Base-by-base conservation (phyloP, 2,329 filamentous ascomycete genomes). In the Claviceps pazoutovae region DNA sequence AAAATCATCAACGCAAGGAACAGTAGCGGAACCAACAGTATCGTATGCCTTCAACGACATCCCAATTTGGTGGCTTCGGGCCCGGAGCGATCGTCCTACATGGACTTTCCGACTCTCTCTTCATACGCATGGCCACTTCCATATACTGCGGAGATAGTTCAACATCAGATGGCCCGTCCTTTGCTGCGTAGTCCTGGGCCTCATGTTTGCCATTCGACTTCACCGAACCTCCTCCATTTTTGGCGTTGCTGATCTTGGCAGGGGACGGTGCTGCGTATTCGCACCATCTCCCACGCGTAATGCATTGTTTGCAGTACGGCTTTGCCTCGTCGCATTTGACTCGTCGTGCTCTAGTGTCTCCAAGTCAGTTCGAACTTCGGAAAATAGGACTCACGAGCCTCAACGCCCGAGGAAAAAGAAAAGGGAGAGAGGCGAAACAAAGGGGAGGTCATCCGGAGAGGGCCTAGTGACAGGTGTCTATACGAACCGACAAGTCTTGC, bases 401-500 rank as follows among this genome's bases (percentile, higher is more conserved):
- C 30, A 37, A n/a, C 16, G 14, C 16, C 8, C n/a, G 30, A 13
- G 13, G 17, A 38, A 47, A 37, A 23, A 5, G 5, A 11, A 21
- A 5, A 4, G 34, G 7, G 3, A 13, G 5, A 23, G 2, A 14
- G 14, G 17, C 19, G 14, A 21, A 36, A n/a, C 0, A 21, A 17
- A 19, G 17, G 13, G 3, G 4, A 5, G 11, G 16, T 19, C 11
- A 37, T 5, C 36, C 8, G 26, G 13, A 38, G 11, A 11, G 4
- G 17, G 26, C 26, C 26, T 30, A 39, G 19, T 23, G 42, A 45
- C 42, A 41, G 36, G n/a, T 51, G 38, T 44, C 38, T 19, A 34
- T 9, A 51, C 50, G 50, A 36, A 52, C 51, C 51, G 51, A 39
- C 51, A 52, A 44, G 51, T 52, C 26, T 46, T 52, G 51, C 51